Evolutionary conservation across 352 stramenopile species (phyloP).

Genomic region (Pythium aristosporum): DNA sequence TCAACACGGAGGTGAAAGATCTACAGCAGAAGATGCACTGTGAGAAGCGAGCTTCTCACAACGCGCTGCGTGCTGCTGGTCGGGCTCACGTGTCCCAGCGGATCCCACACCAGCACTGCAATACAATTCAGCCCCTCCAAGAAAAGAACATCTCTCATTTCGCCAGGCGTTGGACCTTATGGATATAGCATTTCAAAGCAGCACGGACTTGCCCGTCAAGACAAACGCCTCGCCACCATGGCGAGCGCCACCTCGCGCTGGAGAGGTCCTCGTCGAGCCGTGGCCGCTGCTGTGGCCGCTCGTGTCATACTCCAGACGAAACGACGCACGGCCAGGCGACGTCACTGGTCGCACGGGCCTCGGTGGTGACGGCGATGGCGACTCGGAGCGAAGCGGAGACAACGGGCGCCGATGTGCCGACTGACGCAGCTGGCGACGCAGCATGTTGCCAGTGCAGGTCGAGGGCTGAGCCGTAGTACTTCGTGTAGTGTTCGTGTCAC

Average conservation of each 20-base stretch:
- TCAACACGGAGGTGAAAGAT: no score
- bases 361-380: not conserved
- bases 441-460: not conserved
- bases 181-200: not conserved
- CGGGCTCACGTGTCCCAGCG: no score
- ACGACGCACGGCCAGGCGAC: not conserved
- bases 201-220: slow-evolving; percentile 3
- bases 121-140: not conserved
- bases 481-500: not conserved
- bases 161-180: not conserved
- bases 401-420: not conserved
- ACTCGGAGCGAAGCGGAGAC: not conserved
- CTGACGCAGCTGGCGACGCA: slow-evolving; percentile 1
- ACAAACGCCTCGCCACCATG: slow-evolving; percentile 4
- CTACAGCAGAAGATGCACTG: no score
- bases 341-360: not conserved
- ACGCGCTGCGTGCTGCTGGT: no score
- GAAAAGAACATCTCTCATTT: not conserved
- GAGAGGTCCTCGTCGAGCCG: not conserved
- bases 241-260: not conserved
- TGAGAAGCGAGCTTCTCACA: no score
- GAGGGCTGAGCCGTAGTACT: not conserved
- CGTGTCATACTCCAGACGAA: not conserved
- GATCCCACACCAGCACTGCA: no score
- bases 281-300: not conserved